Percentiles rank a stretch among this genome's conserved stretches.
Evolutionary conservation across 2,329 filamentous ascomycete species (phyloP).

Genomic region (Zalaria sp.): DNA sequence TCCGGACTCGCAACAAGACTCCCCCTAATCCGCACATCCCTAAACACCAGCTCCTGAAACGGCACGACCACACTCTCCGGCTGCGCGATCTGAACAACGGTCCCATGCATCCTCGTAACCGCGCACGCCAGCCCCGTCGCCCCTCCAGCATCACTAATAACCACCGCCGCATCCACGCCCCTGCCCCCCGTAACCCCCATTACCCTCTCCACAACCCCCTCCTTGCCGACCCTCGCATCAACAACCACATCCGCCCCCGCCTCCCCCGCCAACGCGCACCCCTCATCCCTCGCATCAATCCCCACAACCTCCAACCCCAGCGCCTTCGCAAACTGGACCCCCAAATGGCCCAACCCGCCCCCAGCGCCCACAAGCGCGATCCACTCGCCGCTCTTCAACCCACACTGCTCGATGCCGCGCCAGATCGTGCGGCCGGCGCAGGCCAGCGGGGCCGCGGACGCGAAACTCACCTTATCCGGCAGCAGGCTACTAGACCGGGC

Average conservation of each 20-base stretch:
- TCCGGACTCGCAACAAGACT: slow-evolving; percentile 18
- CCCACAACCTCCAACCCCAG: slow-evolving; percentile 38
- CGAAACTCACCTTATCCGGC: slow-evolving; percentile 34
- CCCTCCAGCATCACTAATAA: slow-evolving; percentile 36
- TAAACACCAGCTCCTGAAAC: slow-evolving; percentile 36
- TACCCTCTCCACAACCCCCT: slow-evolving; percentile 33
- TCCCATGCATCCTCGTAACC: slow-evolving; percentile 45
- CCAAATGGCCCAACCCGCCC: slow-evolving; percentile 41
- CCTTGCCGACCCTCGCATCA: slow-evolving; percentile 36
- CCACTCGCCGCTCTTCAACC: slow-evolving; percentile 25
- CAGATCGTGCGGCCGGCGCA: slow-evolving; percentile 42
- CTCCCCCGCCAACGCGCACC: slow-evolving; percentile 30
- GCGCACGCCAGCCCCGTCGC: slow-evolving; percentile 39
- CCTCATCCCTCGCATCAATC: slow-evolving; percentile 41
- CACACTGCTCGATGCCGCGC: slow-evolving; percentile 29
- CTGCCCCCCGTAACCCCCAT: slow-evolving; percentile 32
- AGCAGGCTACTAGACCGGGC: slow-evolving; percentile 30
- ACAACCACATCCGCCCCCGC: slow-evolving; percentile 38
- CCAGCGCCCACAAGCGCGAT: slow-evolving; percentile 21
- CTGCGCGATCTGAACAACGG: slow-evolving; percentile 45
- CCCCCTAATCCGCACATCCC: slow-evolving; percentile 38
- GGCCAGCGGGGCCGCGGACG: slow-evolving; percentile 41
- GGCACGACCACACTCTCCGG: slow-evolving; percentile 24
- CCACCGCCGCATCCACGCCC: slow-evolving; percentile 39
- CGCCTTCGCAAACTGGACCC: slow-evolving; percentile 36